Evolutionary conservation across 768 basidiomycete species (phyloP).

Genomic region (Galerina marginata): DNA sequence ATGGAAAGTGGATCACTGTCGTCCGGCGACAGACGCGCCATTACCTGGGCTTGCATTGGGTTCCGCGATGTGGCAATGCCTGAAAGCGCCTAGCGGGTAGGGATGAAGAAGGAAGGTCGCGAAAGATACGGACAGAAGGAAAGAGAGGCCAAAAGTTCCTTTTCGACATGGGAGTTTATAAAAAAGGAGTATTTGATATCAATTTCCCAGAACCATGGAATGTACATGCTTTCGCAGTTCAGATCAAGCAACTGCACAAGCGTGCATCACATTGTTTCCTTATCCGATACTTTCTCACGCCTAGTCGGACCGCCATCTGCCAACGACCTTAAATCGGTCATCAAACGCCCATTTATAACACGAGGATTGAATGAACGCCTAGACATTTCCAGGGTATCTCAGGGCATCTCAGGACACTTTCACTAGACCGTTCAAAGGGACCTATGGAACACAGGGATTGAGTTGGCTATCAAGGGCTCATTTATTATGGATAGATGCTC

Average conservation of each 20-base stretch:
- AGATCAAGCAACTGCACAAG: not conserved
- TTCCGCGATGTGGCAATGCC: not conserved
- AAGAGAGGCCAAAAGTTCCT: conserved; percentile 4
- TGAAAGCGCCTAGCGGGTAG: not conserved
- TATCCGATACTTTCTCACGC: not conserved
- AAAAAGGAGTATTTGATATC: conserved; percentile 12
- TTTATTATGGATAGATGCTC: too few relatives aligned
- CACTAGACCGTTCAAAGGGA: too few relatives aligned
- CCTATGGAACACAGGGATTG: too few relatives aligned
- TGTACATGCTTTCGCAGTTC: not conserved
- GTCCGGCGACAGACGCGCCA: conserved; percentile 18
- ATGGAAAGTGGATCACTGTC: conserved; percentile 31
- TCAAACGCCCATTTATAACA: too few relatives aligned
- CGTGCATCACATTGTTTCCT: too few relatives aligned
- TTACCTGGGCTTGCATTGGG: conserved; percentile 14
- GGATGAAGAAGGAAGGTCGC: not conserved
- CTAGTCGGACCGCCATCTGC: too few relatives aligned
- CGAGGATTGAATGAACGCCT: too few relatives aligned
- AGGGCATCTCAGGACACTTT: too few relatives aligned
- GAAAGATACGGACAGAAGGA: conserved; percentile 5
- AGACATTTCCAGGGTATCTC: too few relatives aligned
- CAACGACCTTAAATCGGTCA: too few relatives aligned
- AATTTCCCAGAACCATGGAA: conserved; percentile 6
- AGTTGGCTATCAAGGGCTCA: too few relatives aligned
- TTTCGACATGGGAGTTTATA: conserved; percentile 23